Evolutionary conservation across 768 basidiomycete species (phyloP).

Genomic region (Mycena pura): DNA sequence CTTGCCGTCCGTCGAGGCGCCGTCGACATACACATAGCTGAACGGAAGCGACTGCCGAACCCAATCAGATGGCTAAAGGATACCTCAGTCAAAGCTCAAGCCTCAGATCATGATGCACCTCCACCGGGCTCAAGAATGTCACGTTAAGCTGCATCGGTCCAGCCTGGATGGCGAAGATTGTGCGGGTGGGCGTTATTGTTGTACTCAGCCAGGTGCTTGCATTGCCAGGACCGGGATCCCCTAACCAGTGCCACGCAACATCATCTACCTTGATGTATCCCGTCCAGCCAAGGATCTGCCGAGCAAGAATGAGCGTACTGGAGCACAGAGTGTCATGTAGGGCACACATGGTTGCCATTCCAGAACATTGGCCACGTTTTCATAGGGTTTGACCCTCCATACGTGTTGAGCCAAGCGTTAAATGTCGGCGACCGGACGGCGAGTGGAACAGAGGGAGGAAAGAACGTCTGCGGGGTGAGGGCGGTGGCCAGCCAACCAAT

Average conservation of each 20-base stretch:
- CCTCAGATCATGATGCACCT: slow-evolving; percentile 52
- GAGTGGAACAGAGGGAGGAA: slow-evolving; percentile 55
- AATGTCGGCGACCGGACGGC: slow-evolving; percentile 61
- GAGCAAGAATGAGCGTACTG: neutral
- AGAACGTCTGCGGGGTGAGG: slow-evolving; percentile 34
- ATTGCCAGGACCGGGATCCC: slow-evolving; percentile 37
- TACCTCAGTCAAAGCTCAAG: neutral
- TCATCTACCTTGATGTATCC: slow-evolving; percentile 57
- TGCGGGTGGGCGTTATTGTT: slow-evolving; percentile 63
- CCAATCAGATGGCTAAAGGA: slow-evolving; percentile 50
- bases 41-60: slow-evolving; percentile 61
- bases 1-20: slow-evolving; percentile 43
- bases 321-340: too few species aligned
- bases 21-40: slow-evolving; percentile 50
- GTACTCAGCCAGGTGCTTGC: slow-evolving; percentile 20
- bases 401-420: slow-evolving; percentile 47
- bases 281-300: slow-evolving; percentile 57
- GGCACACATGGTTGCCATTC: slow-evolving; percentile 49
- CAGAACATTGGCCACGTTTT: slow-evolving; percentile 56
- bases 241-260: slow-evolving; percentile 51
- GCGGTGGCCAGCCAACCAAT: neutral
- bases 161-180: slow-evolving; percentile 55
- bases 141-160: slow-evolving; percentile 60
- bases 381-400: slow-evolving; percentile 40
- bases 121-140: slow-evolving; percentile 63